Evolutionary conservation across 2,329 filamentous ascomycete species (phyloP), one percentile per base, ranked within the genome.

Genomic region (Thelonectria rubi): DNA sequence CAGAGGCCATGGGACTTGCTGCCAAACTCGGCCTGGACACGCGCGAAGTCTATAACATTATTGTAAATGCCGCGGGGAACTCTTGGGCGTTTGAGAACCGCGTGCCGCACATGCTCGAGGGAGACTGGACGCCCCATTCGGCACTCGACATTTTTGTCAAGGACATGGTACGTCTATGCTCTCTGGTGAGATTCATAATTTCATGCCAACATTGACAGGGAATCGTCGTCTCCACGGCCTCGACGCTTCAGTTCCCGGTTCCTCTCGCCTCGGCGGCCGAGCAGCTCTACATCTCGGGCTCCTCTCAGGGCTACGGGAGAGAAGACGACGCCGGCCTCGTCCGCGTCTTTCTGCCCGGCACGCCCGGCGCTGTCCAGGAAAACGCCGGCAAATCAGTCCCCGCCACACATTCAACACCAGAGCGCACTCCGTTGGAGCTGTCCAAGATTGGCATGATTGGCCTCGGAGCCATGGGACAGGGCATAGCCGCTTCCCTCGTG

Each of bases 31-130:
- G 86, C 0, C 75, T 89, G 15, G 81, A 87, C 54, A 70, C 76
- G 9, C 61, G 64, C 15, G 62, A 74, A 37, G 78, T 81, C 0
- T 78, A 78, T 5, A 74, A 81, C 17, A 75, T 74, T 0, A 78
- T 88, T 11, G 69, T 82, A 12, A 72, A 72, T 4, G 82, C 81
- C 2, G 79, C 81, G 4, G 83, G 81, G 3, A 82, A 81, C 77
- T 85, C 82, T 55, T 88, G 84, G 84, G 87, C 88, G 84, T 81
- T 87, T 58, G 85, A 86, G 72, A 85, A 88, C 68, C 80, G 86
- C 8, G 76, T 82, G 0, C 83, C 83, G 20, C 77, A 86, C 37
- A 85, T 88, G 75, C 68, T 88, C 40, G 77, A 81, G 26, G 39
- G 76, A 81, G 45, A 84, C 80, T 74, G 76, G 81, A 64, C 70